Percentiles rank a stretch among this genome's conserved stretches.
Conservation (phyloP, 2,329 filamentous ascomycete species). For the Aspergillus pseudoglaucus region DNA sequence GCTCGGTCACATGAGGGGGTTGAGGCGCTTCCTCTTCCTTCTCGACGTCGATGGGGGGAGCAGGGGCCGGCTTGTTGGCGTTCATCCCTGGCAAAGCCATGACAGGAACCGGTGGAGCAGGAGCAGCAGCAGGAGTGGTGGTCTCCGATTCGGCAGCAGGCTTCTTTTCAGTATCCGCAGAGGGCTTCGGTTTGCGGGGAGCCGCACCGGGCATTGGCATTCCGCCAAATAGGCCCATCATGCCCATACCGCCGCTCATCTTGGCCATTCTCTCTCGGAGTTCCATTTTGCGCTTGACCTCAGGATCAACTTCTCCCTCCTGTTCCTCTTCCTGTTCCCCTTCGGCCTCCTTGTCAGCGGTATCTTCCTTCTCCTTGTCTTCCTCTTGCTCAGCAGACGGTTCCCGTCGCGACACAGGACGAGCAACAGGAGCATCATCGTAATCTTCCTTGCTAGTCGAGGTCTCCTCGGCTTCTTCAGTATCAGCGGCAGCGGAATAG, state of each 20-base stretch:
- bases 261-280: constrained; percentile 94
- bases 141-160: constrained; percentile 25
- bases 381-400: constrained; percentile 30
- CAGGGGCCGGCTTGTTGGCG: constrained; percentile 39
- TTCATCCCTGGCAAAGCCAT: constrained; percentile 66
- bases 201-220: constrained; percentile 49
- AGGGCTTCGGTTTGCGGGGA: constrained; percentile 46
- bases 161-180: constrained; percentile 29
- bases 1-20: constrained; percentile 36
- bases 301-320: constrained; percentile 80
- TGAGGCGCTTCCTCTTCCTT: constrained; percentile 47
- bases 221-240: constrained; percentile 82
- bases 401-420: constrained; percentile 11
- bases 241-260: constrained; percentile 96
- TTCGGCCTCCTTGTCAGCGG: constrained; percentile 41
- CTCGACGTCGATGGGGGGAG: constrained; percentile 40
- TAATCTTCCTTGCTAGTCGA: constrained; percentile 69
- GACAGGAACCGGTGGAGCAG: constrained; percentile 46
- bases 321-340: constrained; percentile 65
- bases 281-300: constrained; percentile 77
- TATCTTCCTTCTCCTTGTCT: constrained; percentile 45
- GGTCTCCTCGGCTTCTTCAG: constrained; percentile 55
- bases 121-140: constrained; percentile 18
- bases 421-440: constrained; percentile 47
- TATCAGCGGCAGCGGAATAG: constrained; percentile 57